These are phyloP conservation scores for Aureobasidium lini DNA, from an alignment of 2,329 filamentous ascomycete genomes.

Conservation along the genomic window DNA sequence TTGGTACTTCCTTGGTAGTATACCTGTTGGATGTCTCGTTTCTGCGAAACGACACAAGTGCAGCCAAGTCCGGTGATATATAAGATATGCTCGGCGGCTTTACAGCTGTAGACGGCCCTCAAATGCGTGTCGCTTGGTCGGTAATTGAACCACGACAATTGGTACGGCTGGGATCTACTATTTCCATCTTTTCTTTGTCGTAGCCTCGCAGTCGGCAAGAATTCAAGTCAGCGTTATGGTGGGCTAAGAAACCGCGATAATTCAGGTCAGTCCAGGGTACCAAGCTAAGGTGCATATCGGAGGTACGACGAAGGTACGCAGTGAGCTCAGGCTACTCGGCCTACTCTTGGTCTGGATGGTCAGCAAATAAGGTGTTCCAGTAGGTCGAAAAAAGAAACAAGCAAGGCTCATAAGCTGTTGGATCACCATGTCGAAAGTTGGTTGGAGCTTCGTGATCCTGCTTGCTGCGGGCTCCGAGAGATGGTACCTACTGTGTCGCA, in stretches of 20 bases:
- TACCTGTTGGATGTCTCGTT: neutral
- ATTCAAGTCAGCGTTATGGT: neutral
- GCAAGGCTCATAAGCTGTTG: constrained; percentile 1
- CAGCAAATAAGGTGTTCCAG: neutral
- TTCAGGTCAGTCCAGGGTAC: neutral
- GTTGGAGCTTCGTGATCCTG: neutral
- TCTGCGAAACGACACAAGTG: neutral
- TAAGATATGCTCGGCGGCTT: neutral
- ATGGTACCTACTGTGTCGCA: neutral
- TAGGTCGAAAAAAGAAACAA: neutral
- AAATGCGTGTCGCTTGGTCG: neutral
- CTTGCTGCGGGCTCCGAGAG: neutral
- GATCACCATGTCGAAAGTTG: neutral
- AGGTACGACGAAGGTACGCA: neutral
- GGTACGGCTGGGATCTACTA: neutral
- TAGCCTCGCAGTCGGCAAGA: neutral
- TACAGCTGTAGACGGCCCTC: neutral
- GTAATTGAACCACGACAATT: neutral
- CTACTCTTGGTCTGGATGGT: neutral
- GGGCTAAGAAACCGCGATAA: neutral
- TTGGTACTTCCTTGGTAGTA: neutral
- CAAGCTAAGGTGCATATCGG: neutral
- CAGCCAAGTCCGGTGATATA: neutral
- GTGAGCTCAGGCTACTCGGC: neutral
- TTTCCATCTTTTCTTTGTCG: neutral